Evolutionary conservation across 2,329 filamentous ascomycete species (phyloP).

Genomic region (Alternaria viburni): DNA sequence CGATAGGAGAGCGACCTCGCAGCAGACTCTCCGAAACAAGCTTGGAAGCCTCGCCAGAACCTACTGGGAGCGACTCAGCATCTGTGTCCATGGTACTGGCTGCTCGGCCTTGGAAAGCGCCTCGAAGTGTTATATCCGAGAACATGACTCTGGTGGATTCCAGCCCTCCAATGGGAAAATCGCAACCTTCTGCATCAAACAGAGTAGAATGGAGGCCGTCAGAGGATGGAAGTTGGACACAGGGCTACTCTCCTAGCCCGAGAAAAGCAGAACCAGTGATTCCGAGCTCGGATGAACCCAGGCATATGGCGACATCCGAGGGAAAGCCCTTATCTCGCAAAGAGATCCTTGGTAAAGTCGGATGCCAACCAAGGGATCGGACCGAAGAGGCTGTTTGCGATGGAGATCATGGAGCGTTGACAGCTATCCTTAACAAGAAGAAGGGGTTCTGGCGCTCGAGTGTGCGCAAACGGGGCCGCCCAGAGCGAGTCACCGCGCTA

Average conservation of each 20-base stretch:
- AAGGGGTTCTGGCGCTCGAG: conserved; percentile 28
- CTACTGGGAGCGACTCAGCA: not conserved
- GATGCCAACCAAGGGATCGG: conserved; percentile 28
- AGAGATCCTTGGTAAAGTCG: conserved; percentile 26
- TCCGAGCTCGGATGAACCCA: not conserved
- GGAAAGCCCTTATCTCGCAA: conserved; percentile 15
- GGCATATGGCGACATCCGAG: not conserved
- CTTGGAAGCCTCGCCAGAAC: not conserved
- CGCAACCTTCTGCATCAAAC: not conserved
- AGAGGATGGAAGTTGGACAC: not conserved
- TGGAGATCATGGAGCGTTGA: conserved; percentile 16
- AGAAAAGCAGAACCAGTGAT: not conserved
- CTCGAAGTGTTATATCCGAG: not conserved
- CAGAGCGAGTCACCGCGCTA: conserved; percentile 30
- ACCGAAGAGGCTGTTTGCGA: conserved; percentile 31
- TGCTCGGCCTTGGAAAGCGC: not conserved
- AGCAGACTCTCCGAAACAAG: conserved; percentile 6
- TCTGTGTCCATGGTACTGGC: not conserved
- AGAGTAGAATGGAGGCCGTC: not conserved
- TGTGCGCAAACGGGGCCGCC: conserved; percentile 22
- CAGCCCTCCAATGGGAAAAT: not conserved
- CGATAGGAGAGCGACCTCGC: not conserved
- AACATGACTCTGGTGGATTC: not conserved
- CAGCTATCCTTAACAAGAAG: conserved; percentile 22
- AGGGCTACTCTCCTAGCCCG: not conserved